A percentile compares a stretch with the other conserved stretches of the same genome.
phyloP scores from a whole-genome alignment of 179 eudicot species.

The Beta lomatogona region DNA sequence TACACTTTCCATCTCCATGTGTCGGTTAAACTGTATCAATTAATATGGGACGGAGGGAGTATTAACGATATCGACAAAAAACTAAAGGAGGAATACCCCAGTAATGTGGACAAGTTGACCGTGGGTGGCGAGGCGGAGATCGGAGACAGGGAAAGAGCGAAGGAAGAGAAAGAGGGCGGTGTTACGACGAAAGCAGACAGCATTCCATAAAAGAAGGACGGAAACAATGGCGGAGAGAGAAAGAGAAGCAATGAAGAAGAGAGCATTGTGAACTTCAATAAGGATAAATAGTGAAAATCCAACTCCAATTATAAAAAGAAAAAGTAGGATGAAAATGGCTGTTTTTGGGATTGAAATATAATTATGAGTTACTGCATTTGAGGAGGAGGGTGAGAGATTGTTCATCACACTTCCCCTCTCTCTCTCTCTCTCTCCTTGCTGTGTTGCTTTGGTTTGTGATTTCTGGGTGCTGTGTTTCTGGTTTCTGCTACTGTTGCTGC shows the following conservation, averaged over 20 bases:
- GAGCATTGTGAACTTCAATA: constrained; percentile 42
- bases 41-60: too few relatives aligned
- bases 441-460: background rate
- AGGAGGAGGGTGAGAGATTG: constrained; percentile 24
- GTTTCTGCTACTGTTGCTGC: background rate
- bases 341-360: constrained; percentile 35
- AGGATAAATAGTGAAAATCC: constrained; percentile 46
- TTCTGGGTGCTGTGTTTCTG: background rate
- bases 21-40: too few relatives aligned
- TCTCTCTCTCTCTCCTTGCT: background rate
- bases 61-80: too few relatives aligned
- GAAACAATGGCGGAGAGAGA: constrained; percentile 35
- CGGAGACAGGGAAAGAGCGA: constrained; percentile 40
- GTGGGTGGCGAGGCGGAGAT: constrained; percentile 43
- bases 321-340: constrained; percentile 34
- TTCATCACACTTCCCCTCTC: constrained; percentile 29
- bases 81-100: constrained; percentile 35
- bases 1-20: too few relatives aligned
- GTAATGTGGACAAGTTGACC: constrained; percentile 63
- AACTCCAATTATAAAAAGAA: constrained; percentile 40
- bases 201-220: constrained; percentile 44
- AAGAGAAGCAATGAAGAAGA: constrained; percentile 38
- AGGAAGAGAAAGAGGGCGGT: constrained; percentile 37
- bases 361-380: constrained; percentile 10
- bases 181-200: constrained; percentile 27